These are phyloP conservation scores for Diaporthe humulicola DNA, from an alignment of 2,329 filamentous ascomycete genomes.

Conservation along the genomic window DNA sequence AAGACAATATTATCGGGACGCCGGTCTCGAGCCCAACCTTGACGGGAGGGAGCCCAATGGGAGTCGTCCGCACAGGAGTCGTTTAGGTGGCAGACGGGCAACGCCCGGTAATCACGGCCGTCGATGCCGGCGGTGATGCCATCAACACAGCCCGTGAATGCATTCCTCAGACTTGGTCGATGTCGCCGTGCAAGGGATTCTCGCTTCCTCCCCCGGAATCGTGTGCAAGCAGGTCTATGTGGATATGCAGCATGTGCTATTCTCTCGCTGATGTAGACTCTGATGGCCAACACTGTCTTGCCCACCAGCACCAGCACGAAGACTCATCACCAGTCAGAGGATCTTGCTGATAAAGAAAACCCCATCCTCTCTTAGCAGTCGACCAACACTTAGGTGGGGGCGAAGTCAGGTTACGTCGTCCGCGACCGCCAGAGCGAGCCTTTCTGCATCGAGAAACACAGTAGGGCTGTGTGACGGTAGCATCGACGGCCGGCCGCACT, in stretches of 20 bases:
- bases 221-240: background rate
- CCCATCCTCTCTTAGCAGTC: background rate
- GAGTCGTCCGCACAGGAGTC: background rate
- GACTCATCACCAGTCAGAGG: background rate
- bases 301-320: background rate
- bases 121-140: background rate
- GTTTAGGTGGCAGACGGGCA: background rate
- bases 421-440: background rate
- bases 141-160: background rate
- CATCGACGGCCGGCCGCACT: background rate
- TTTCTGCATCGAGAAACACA: background rate
- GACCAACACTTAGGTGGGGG: background rate
- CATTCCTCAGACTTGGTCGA: background rate
- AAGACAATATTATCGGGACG: slow-evolving; percentile 3
- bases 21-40: background rate
- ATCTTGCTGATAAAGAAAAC: background rate
- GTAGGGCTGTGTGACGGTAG: slow-evolving; percentile 10
- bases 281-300: background rate
- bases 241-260: background rate
- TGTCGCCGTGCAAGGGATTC: background rate
- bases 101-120: background rate
- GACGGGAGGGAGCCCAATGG: background rate
- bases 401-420: background rate
- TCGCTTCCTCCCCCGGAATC: too few species aligned
- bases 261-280: background rate